Conservation (phyloP, 345 rosid genomes). For the Camelina hispida region DNA sequence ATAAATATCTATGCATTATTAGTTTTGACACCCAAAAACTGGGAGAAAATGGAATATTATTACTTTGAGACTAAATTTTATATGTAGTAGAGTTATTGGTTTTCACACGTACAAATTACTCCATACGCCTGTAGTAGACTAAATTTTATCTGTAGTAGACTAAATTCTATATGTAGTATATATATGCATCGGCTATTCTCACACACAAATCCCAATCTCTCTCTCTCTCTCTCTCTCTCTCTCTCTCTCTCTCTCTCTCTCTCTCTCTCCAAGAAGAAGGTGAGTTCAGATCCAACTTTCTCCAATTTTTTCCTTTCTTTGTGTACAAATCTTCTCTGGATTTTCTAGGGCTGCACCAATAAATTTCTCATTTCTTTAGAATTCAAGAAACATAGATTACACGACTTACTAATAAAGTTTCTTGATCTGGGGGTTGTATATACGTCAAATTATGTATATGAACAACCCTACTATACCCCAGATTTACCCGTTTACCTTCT, state of each 20-base stretch:
- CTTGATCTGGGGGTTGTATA: conserved; percentile 13
- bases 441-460: neutral
- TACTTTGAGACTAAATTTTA: neutral
- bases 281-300: conserved; percentile 25
- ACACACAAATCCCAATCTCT: conserved; percentile 1
- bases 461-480: neutral
- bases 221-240: neutral
- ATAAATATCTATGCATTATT: neutral
- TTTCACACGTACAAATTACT: conserved; percentile 33
- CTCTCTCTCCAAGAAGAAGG: conserved; percentile 31
- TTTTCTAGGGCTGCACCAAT: conserved; percentile 27
- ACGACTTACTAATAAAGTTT: neutral
- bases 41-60: conserved; percentile 27
- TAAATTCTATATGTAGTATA: too few relatives aligned
- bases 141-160: too few relatives aligned
- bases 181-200: neutral
- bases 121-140: conserved; percentile 2
- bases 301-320: neutral
- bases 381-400: conserved; percentile 20
- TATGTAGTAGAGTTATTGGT: neutral
- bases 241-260: too few relatives aligned
- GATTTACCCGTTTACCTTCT: neutral
- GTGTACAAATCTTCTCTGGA: too few relatives aligned
- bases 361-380: neutral
- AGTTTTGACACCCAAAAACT: conserved; percentile 4